Conservation (phyloP, 805 yeast species). For the Spathaspora passalidarum region DNA sequence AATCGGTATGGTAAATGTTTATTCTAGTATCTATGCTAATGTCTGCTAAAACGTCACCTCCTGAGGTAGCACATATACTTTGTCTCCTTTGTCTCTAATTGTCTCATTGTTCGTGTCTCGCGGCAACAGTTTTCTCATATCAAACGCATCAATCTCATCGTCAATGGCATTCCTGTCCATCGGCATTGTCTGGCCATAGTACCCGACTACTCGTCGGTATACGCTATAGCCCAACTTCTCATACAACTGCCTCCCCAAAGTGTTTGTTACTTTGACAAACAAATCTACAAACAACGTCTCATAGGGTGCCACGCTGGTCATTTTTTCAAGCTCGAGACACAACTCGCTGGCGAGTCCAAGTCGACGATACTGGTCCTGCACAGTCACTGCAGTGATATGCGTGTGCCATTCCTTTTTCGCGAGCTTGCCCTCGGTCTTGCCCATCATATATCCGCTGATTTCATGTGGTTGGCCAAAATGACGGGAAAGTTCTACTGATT, state of each 20-base stretch:
- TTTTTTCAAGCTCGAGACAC: conserved; percentile 68
- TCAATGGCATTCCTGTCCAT: conserved; percentile 44
- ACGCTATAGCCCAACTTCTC: conserved; percentile 84
- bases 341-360: conserved; percentile 81
- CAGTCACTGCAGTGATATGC: conserved; percentile 94
- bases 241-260: conserved; percentile 75
- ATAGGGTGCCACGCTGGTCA: conserved; percentile 70
- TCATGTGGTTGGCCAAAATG: conserved; percentile 16
- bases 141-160: conserved; percentile 84
- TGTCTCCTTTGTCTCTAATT: conserved; percentile 58
- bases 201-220: conserved; percentile 83
- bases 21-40: too few relatives aligned
- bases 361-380: conserved; percentile 77
- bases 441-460: conserved; percentile 82
- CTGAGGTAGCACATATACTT: conserved; percentile 58
- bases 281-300: conserved; percentile 84
- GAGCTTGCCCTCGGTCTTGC: conserved; percentile 84
- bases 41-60: conserved; percentile 54
- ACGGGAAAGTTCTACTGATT: conserved; percentile 48
- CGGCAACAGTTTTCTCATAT: conserved; percentile 68
- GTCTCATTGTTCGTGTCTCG: conserved; percentile 56
- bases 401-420: conserved; percentile 84
- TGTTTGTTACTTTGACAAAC: conserved; percentile 85
- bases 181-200: conserved; percentile 64
- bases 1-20: too few relatives aligned